Base-by-base conservation (phyloP, 495 filamentous ascomycete species). In the Podospora pseudopauciseta region DNA sequence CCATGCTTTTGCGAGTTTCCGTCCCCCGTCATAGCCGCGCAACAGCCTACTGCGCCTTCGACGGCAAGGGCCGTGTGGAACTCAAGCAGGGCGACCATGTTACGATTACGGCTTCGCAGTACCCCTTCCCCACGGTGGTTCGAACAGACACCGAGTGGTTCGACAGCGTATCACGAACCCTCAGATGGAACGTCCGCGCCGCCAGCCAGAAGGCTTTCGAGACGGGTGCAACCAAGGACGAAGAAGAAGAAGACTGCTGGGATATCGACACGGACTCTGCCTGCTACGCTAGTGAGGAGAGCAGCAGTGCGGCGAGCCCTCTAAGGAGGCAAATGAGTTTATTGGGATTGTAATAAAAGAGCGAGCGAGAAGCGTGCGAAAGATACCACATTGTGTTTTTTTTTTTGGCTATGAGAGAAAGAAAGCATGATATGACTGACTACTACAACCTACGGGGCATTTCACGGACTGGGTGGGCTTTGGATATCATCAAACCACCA, bases 11-110 rank as follows among this genome's bases (percentile, higher is more conserved):
- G 58, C 92, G 92, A 62, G 89, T 98, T 66, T 90, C 90, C 26
- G 89, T 99, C 26, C 95, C 95, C 0, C 85, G 86, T 59, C 85
- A 89, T 71, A 94, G 91, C 44, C 92, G 95, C 19, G 93, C 92
- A 5, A 96, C 92, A 0, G 94, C 94, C 0, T 98, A 96, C 84
- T 96, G 93, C 74, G 91, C 91, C 53, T 99, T 99, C 72, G 95
- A 99, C 77, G 95, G 95, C 77, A 97, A 97, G 76, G 92, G 93
- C 65, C 90, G 96, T 61, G 86, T 97, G 15, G 96, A 99, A 78
- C 87, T 99, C 30, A 86, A 89, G 49, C 85, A 94, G 76, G 95
- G 95, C 58, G 96, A 99, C 79, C 92, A 92, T 73, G 94, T 99
- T 72, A 96, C 92, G 59, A 91, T 99, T 75, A 92, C 93, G 68